Conservation (phyloP, 2,329 filamentous ascomycete species). For the Ophiobolus disseminans region DNA sequence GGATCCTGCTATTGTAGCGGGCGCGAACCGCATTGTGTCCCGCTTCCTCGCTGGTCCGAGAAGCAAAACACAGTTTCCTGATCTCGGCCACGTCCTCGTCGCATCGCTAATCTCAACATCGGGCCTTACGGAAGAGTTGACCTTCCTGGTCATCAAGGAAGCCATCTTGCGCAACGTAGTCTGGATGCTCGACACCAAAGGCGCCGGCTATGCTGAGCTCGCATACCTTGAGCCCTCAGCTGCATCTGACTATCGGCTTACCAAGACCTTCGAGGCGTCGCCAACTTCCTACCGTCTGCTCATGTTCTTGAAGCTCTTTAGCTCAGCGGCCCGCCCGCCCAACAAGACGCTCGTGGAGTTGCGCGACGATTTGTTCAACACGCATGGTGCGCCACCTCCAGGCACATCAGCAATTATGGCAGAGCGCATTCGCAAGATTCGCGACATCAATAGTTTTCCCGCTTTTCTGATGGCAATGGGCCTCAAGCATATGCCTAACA, state of each 20-base stretch:
- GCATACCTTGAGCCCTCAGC: slow-evolving; percentile 54
- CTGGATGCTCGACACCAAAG: slow-evolving; percentile 56
- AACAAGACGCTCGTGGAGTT: slow-evolving; percentile 48
- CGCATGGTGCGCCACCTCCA: slow-evolving; percentile 55
- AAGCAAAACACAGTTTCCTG: slow-evolving; percentile 54
- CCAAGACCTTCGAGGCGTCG: slow-evolving; percentile 56
- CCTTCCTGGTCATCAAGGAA: slow-evolving; percentile 56
- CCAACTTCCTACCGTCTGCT: slow-evolving; percentile 59
- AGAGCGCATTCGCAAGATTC: slow-evolving; percentile 54
- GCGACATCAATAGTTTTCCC: slow-evolving; percentile 52
- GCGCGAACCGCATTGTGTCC: slow-evolving; percentile 52
- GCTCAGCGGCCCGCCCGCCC: slow-evolving; percentile 51
- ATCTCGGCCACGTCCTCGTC: slow-evolving; percentile 59
- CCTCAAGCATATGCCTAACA: slow-evolving; percentile 32
- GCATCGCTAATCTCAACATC: slow-evolving; percentile 56
- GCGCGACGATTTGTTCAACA: slow-evolving; percentile 56
- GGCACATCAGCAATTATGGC: slow-evolving; percentile 53
- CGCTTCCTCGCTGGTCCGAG: slow-evolving; percentile 51
- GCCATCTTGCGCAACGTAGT: slow-evolving; percentile 60
- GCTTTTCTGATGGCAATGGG: slow-evolving; percentile 56
- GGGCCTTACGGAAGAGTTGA: slow-evolving; percentile 50
- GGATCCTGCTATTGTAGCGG: slow-evolving; percentile 42
- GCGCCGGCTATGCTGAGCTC: slow-evolving; percentile 52
- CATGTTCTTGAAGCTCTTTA: slow-evolving; percentile 62
- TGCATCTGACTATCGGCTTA: slow-evolving; percentile 56